These are phyloP conservation scores for Rosa multiflora DNA, from an alignment of 306 rosid species.

Conservation along the genomic window DNA sequence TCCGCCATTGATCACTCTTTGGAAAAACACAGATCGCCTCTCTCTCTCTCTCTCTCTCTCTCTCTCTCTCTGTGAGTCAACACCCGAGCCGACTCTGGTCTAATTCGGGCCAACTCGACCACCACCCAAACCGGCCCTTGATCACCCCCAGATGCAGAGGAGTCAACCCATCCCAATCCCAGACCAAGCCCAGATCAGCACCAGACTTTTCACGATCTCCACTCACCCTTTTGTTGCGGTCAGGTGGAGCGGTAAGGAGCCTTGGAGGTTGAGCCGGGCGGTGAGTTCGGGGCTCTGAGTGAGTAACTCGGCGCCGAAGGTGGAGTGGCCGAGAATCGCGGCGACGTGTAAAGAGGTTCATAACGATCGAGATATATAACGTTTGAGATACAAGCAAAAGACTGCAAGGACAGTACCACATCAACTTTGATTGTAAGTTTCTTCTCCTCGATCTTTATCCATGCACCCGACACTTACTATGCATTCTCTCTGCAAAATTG, in stretches of 20 bases:
- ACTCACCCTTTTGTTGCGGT: conserved; percentile 30
- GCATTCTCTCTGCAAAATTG: too few relatives aligned
- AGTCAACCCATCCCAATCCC: conserved; percentile 25
- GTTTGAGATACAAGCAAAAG: too few relatives aligned
- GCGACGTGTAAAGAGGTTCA: conserved; percentile 31
- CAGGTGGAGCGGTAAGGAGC: conserved; percentile 29
- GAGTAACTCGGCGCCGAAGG: conserved; percentile 23
- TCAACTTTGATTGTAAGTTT: too few relatives aligned
- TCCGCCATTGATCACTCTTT: too few relatives aligned
- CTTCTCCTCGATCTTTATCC: too few relatives aligned
- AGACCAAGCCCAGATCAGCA: conserved; percentile 21
- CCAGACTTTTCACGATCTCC: conserved; percentile 24
- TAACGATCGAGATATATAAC: neutral
- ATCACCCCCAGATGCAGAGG: conserved; percentile 39
- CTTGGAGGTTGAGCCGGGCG: neutral
- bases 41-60: too few relatives aligned
- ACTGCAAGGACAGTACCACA: too few relatives aligned
- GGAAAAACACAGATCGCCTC: too few relatives aligned
- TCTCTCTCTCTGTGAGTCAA: neutral
- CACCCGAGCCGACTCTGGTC: conserved; percentile 24
- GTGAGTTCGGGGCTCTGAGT: conserved; percentile 18
- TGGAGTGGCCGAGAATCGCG: conserved; percentile 28
- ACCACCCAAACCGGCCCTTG: conserved; percentile 27
- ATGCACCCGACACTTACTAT: too few relatives aligned
- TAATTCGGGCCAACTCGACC: conserved; percentile 22